Conservation (phyloP, 441 rosid genomes). For the Viola pubescens region DNA sequence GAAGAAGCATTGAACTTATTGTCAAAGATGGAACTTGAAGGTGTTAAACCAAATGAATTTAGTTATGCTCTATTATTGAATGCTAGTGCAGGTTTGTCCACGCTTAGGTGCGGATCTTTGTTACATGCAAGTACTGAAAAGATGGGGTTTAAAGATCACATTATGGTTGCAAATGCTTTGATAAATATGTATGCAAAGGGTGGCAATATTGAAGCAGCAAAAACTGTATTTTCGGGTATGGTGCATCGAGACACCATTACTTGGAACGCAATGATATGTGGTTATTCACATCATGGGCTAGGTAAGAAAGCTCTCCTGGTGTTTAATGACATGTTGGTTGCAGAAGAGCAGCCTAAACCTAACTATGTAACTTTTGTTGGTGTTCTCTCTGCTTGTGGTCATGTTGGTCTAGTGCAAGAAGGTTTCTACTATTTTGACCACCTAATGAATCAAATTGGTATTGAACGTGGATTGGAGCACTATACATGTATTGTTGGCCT, state of each 20-base stretch:
- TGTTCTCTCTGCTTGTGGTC: slow-evolving; percentile 69
- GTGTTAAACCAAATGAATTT: slow-evolving; percentile 49
- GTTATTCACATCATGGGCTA: slow-evolving; percentile 65
- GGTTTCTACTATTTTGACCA: slow-evolving; percentile 53
- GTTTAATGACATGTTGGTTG: slow-evolving; percentile 50
- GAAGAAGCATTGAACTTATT: slow-evolving; percentile 61
- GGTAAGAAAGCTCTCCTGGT: slow-evolving; percentile 50
- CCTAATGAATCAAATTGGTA: slow-evolving; percentile 41
- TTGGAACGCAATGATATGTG: slow-evolving; percentile 77
- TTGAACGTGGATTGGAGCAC: slow-evolving; percentile 64
- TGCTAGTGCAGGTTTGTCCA: slow-evolving; percentile 49
- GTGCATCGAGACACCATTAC: slow-evolving; percentile 33
- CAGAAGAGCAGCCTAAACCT: slow-evolving; percentile 63
- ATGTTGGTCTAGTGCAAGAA: slow-evolving; percentile 47
- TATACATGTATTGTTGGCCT: slow-evolving; percentile 69
- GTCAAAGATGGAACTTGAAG: slow-evolving; percentile 34
- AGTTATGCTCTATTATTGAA: slow-evolving; percentile 55
- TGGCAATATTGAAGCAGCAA: slow-evolving; percentile 52
- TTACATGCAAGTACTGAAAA: slow-evolving; percentile 42
- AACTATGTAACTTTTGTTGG: slow-evolving; percentile 71
- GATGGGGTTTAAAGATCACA: slow-evolving; percentile 48
- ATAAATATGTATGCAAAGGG: slow-evolving; percentile 66
- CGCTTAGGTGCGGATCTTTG: slow-evolving; percentile 42
- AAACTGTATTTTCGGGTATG: slow-evolving; percentile 38
- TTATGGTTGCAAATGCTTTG: slow-evolving; percentile 57